A percentile compares a stretch with the other conserved stretches of the same genome.
Evolutionary conservation across 768 basidiomycete species (phyloP).

Genomic region (Fomitopsis serialis): DNA sequence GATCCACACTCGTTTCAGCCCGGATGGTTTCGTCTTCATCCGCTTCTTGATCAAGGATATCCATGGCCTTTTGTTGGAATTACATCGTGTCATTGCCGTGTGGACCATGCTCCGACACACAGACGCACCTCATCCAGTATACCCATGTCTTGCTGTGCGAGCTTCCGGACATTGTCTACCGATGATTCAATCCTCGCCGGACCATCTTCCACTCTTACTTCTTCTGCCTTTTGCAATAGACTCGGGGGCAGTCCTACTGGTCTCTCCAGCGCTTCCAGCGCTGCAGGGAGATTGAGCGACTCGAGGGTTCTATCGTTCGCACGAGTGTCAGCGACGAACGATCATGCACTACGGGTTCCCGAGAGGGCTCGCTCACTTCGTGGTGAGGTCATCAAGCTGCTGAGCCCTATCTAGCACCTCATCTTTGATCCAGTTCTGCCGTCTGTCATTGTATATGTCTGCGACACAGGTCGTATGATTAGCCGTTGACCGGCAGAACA

Average conservation of each 20-base stretch:
- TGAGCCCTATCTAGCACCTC: constrained; percentile 57
- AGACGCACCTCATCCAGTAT: constrained; percentile 69
- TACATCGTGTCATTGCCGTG: neutral
- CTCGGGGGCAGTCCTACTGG: constrained; percentile 88
- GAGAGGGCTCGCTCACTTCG: constrained; percentile 39
- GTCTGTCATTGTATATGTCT: constrained; percentile 87
- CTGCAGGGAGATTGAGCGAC: constrained; percentile 73
- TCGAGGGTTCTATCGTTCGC: constrained; percentile 48
- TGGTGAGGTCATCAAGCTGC: constrained; percentile 53
- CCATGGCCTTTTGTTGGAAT: constrained; percentile 61
- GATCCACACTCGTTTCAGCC: constrained; percentile 38
- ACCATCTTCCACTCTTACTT: constrained; percentile 77
- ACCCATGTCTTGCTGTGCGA: constrained; percentile 54
- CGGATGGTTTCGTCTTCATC: constrained; percentile 76
- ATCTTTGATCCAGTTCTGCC: constrained; percentile 63
- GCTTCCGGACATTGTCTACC: constrained; percentile 65
- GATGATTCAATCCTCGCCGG: constrained; percentile 63
- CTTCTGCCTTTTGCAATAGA: constrained; percentile 77
- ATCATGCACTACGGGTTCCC: neutral
- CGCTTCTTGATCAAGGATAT: constrained; percentile 86
- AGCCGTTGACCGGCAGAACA: no score
- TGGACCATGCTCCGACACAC: neutral
- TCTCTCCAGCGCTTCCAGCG: constrained; percentile 82
- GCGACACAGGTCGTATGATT: neutral
- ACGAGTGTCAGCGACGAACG: neutral